Evolutionary conservation across 441 rosid species (phyloP).

Genomic region (Pelargonium myrrhifolium): DNA sequence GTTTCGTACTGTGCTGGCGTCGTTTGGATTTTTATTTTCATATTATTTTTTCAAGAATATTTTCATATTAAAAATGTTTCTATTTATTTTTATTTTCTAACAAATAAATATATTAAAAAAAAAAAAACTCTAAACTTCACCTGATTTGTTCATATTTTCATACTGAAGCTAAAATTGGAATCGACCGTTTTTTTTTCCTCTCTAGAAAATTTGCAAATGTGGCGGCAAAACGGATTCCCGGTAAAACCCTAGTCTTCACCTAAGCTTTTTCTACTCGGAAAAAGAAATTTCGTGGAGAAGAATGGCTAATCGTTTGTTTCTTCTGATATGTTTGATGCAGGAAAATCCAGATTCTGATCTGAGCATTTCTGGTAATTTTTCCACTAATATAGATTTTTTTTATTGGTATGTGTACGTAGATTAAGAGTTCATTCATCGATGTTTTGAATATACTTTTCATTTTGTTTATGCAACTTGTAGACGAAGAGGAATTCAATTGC

Average conservation of each 20-base stretch:
- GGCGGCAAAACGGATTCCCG: conserved; percentile 50
- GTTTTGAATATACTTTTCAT: conserved; percentile 1
- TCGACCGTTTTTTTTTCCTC: not conserved
- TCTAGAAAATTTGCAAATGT: conserved; percentile 29
- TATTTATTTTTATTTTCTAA: too few species aligned
- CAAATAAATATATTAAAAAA: too few species aligned
- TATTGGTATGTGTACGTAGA: not conserved
- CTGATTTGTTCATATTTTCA: too few species aligned
- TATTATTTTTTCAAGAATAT: too few species aligned
- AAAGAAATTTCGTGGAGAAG: not conserved
- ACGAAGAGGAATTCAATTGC: conserved; percentile 44
- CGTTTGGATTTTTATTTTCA: not conserved
- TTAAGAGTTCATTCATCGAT: conserved; percentile 6
- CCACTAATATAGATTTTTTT: not conserved
- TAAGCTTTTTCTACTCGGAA: not conserved
- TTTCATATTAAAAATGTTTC: too few species aligned
- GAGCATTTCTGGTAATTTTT: conserved; percentile 62
- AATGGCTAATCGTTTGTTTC: not conserved
- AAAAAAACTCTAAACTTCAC: too few species aligned
- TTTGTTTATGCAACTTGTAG: conserved; percentile 23
- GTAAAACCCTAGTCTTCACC: conserved; percentile 18
- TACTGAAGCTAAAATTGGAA: too few species aligned
- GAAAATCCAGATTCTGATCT: conserved; percentile 56
- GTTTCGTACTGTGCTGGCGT: not conserved
- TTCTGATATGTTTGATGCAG: conserved; percentile 19